These are phyloP conservation scores for Hebeloma cylindrosporum DNA, from an alignment of 768 basidiomycete species.

Conservation along the genomic window DNA sequence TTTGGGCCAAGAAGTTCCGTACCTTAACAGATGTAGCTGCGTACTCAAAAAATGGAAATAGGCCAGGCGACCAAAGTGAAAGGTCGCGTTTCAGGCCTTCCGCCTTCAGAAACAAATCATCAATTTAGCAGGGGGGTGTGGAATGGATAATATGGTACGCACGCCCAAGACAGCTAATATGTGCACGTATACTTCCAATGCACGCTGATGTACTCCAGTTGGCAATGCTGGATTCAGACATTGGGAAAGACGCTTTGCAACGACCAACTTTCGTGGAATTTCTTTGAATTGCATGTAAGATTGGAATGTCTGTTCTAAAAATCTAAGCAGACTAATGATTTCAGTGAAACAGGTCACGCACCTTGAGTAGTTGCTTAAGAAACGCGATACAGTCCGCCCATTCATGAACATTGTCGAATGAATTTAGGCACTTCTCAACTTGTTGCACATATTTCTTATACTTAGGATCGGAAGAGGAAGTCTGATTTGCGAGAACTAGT, in stretches of 20 bases:
- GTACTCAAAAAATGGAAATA: conserved; percentile 99
- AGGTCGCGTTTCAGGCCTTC: conserved; percentile 88
- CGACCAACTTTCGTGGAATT: conserved; percentile 91
- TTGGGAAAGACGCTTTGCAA: conserved; percentile 93
- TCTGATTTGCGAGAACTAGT: conserved; percentile 50
- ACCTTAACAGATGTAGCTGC: conserved; percentile 99
- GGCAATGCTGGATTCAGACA: conserved; percentile 98
- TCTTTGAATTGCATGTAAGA: conserved; percentile 93
- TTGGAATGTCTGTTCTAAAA: conserved; percentile 73
- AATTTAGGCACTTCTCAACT: conserved; percentile 89
- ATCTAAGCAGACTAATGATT: conserved; percentile 5
- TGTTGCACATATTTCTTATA: conserved; percentile 92
- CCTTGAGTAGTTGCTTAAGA: conserved; percentile 90
- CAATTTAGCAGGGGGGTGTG: conserved; percentile 7
- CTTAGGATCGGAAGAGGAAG: conserved; percentile 80
- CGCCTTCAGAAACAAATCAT: conserved; percentile 45
- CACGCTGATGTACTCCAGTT: conserved; percentile 94
- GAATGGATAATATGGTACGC: conserved; percentile 29
- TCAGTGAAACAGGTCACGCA: conserved; percentile 29
- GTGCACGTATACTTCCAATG: conserved; percentile 92
- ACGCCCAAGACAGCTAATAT: conserved; percentile 91
- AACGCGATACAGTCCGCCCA: conserved; percentile 99
- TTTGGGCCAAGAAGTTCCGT: conserved; percentile 12
- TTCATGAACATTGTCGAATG: conserved; percentile 95
- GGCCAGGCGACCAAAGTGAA: conserved; percentile 89